A percentile compares a stretch with the other conserved stretches of the same genome.
Evolutionary conservation across 441 rosid genomes (phyloP).

Genomic region (Erysimum cheiri): DNA sequence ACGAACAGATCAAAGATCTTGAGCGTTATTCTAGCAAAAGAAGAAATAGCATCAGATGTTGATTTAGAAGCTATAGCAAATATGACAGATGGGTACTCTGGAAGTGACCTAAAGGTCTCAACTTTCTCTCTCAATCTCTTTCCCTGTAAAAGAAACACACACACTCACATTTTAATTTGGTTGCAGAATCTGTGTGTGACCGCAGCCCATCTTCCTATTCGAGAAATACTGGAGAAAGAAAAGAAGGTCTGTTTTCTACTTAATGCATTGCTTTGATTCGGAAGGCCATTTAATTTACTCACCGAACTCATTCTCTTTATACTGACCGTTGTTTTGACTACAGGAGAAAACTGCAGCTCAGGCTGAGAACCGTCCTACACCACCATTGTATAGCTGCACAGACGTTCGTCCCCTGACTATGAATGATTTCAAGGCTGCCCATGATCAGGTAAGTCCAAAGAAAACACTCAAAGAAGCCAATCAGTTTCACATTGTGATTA

Average conservation of each 20-base stretch:
- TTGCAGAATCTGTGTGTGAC: conserved; percentile 93
- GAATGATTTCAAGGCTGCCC: conserved; percentile 90
- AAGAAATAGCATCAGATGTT: conserved; percentile 75
- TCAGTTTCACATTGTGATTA: not conserved
- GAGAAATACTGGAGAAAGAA: conserved; percentile 94
- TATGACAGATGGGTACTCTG: conserved; percentile 98
- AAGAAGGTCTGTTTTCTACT: conserved; percentile 72
- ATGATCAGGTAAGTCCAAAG: conserved; percentile 75
- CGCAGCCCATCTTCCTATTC: conserved; percentile 96
- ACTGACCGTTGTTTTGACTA: conserved; percentile 19
- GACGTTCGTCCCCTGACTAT: conserved; percentile 82
- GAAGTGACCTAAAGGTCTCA: conserved; percentile 94
- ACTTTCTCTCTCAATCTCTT: conserved; percentile 21
- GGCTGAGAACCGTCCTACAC: conserved; percentile 71
- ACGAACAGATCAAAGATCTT: conserved; percentile 82
- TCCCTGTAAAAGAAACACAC: not conserved
- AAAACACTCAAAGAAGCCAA: not conserved
- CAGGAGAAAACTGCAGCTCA: conserved; percentile 79
- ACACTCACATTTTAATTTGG: conserved; percentile 28
- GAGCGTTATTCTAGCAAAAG: conserved; percentile 83
- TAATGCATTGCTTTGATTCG: not conserved
- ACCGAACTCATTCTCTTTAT: not conserved
- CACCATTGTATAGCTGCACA: conserved; percentile 71
- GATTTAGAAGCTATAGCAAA: conserved; percentile 85
- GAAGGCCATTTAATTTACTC: not conserved